Evolutionary conservation across 1,284 basidiomycete species (phyloP), one percentile per base, ranked within the genome.

Genomic region (Tetrapyrgos nigripes): DNA sequence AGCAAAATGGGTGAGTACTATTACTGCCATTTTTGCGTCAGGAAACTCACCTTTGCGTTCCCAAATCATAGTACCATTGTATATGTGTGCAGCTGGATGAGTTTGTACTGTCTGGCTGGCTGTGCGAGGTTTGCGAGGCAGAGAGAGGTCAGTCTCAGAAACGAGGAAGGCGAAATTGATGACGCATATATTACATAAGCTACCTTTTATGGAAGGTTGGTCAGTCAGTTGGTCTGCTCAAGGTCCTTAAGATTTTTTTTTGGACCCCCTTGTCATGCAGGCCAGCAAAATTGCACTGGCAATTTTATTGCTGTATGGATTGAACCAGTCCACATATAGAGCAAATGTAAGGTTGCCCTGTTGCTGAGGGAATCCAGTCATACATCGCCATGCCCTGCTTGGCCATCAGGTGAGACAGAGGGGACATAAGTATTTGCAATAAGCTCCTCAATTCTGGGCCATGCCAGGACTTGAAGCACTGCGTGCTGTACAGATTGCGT

Each of bases 291-390:
- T 11, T 27, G 17, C 46, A 46, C 53, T 43, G 24, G 43, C 48
- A 19, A 33, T 21, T 44, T 57, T 50, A 24, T 57, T 46, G 4
- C 17, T 21, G 24, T 31, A 45, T 24, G 55, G 55, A 33, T 57
- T 57, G 40, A 51, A 57, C 55, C 55, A 57, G n/a, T 57, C 55
- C 10, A 57, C 19, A 26, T 57, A 57, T 3, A 57, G 14, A 9
- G 31, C 23, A 50, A 56, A 56, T 9, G 33, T 48, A 28, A 56
- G 47, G n/a, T 56, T 49, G 14, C 47, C 47, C n/a, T 13, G n/a
- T 21, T 23, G n/a, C 24, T 49, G 47, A 21, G 47, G 47, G n/a
- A 49, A 49, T 9, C 19, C n/a, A 27, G 19, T 24, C 8, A 49
- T 5, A 8, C 24, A 23, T 4, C 24, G 47, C 47, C 47, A 49